Conservation (phyloP, 768 basidiomycete genomes). For the Piloderma croceum region DNA sequence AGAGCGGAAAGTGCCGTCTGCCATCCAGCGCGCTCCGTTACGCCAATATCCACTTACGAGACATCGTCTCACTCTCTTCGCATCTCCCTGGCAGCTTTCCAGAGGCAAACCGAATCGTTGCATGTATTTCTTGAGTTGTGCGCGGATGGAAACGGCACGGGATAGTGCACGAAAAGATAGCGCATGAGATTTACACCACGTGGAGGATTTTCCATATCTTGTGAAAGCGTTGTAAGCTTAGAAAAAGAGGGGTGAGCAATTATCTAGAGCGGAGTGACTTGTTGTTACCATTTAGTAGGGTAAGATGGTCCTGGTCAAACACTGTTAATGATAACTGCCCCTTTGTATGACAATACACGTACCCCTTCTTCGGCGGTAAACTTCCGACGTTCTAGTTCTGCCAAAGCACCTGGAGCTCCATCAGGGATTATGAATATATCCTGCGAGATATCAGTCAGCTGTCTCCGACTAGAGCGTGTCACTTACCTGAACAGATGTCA, state of each 20-base stretch:
- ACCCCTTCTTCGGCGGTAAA: slow-evolving; percentile 99
- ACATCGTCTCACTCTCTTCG: slow-evolving; percentile 75
- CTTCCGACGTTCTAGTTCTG: slow-evolving; percentile 89
- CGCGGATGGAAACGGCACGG: slow-evolving; percentile 86
- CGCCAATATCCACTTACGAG: slow-evolving; percentile 91
- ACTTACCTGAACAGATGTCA: slow-evolving; percentile 83
- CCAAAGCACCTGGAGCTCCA: slow-evolving; percentile 77
- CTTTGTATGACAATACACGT: slow-evolving; percentile 17
- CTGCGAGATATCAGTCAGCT: slow-evolving; percentile 32
- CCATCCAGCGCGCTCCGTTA: slow-evolving; percentile 85
- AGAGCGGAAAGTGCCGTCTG: slow-evolving; percentile 90
- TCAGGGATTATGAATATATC: slow-evolving; percentile 89
- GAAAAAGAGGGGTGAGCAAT: not conserved
- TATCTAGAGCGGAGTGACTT: not conserved
- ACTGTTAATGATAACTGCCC: not conserved
- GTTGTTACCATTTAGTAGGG: slow-evolving; percentile 76
- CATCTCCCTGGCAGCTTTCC: slow-evolving; percentile 88
- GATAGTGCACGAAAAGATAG: slow-evolving; percentile 93
- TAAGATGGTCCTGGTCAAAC: slow-evolving; percentile 80
- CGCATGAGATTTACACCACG: slow-evolving; percentile 91
- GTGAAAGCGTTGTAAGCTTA: slow-evolving; percentile 91
- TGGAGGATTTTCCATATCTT: slow-evolving; percentile 73
- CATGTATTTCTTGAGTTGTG: slow-evolving; percentile 95
- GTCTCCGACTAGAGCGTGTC: not conserved
- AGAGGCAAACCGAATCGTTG: slow-evolving; percentile 77